Base-by-base conservation (phyloP, 306 rosid genomes). In the Coriaria nepalensis region DNA sequence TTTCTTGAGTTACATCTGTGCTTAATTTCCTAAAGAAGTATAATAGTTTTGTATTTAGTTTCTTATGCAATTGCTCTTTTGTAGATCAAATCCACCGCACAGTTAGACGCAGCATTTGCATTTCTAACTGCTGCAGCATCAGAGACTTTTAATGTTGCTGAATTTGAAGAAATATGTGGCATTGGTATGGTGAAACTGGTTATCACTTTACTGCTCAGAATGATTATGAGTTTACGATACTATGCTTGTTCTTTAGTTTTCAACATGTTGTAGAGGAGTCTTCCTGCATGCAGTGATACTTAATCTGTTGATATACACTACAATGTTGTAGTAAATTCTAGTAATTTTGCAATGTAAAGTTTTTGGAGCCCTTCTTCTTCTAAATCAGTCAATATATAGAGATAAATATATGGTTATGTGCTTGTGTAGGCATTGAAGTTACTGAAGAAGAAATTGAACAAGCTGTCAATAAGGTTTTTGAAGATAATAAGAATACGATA, bases 141-240 rank as follows among this genome's bases (percentile, higher is more conserved):
- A 0, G 94, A 79, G 49, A 43, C 64, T 43, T 74, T 85, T 45
- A 71, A 75, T 49, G 56, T 65, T 65, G 53, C 57, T 37, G 78
- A 78, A 45, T 79, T 92, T 66, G 96, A 85, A 77, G 85, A 73
- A 65, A 75, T 87, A 20, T 92, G 94, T 60, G 98, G 98, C 52
- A 94, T 92, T 65, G 98, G 98, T 90, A 81, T 43, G 78, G 38
- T 45, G 8, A 12, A 35, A 56, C 46, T 35, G 13, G 44, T 43
- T 60, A 10, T 53, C 10, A 46, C 14, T 49, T 43, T 38, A 35
- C 52, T 48, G 11, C 29, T 14, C 40, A 35, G 6, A 33, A 33
- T 15, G 54, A 49, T 32, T n/a, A 6, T 48, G 13, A 48, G 53
- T 35, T 0, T 33, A n/a, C 8, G 8, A 40, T 11, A 33, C 9